These are phyloP conservation scores for Vigna mungo DNA, from an alignment of 306 rosid genomes.

Conservation along the genomic window DNA sequence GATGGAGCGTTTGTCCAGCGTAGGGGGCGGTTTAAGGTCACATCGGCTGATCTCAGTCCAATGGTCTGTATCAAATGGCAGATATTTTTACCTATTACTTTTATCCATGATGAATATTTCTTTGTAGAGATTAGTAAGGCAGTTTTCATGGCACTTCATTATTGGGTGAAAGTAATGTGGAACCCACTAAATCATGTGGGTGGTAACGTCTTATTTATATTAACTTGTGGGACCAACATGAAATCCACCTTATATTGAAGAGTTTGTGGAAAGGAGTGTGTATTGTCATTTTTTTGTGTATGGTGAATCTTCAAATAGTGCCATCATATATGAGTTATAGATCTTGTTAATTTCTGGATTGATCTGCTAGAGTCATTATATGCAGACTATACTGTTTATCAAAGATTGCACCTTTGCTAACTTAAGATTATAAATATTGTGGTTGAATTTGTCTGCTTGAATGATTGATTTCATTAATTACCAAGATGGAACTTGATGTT, in stretches of 20 bases:
- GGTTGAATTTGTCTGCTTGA: constrained; percentile 39
- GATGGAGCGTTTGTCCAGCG: constrained; percentile 88
- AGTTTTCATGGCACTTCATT: neutral
- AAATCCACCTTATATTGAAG: neutral
- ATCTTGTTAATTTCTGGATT: constrained; percentile 28
- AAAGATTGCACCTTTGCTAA: constrained; percentile 8
- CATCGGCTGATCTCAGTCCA: constrained; percentile 79
- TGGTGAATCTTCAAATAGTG: constrained; percentile 29
- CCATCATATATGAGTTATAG: constrained; percentile 6
- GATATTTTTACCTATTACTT: constrained; percentile 20
- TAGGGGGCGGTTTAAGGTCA: constrained; percentile 95
- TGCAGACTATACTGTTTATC: constrained; percentile 14
- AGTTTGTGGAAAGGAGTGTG: neutral
- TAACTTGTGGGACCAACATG: neutral
- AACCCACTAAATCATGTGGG: neutral
- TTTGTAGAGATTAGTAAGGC: neutral
- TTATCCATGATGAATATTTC: constrained; percentile 21
- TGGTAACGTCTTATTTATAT: neutral
- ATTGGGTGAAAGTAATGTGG: neutral
- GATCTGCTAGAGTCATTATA: constrained; percentile 26
- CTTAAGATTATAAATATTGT: neutral
- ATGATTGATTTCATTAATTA: constrained; percentile 43
- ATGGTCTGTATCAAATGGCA: constrained; percentile 59
- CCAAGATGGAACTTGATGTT: constrained; percentile 57
- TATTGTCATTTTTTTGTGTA: constrained; percentile 3